A percentile compares a stretch with the other conserved stretches of the same genome.
Conservation (phyloP, 75 land plant species). For the Azolla pinnata region DNA sequence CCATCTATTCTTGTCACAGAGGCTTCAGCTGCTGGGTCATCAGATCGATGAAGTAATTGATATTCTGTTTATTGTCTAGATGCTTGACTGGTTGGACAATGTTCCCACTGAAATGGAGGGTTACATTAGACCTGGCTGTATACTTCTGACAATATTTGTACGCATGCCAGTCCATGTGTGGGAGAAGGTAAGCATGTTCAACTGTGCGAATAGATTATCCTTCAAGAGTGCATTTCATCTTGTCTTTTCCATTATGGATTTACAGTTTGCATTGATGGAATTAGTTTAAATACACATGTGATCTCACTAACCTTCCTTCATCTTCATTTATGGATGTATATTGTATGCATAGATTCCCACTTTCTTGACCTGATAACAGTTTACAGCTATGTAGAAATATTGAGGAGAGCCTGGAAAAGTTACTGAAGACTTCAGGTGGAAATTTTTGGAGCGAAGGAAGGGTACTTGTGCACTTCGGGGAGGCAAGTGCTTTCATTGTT, state of each 20-base stretch:
- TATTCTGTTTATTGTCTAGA: no score
- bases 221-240: neutral
- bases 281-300: no score
- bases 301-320: no score
- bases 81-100: conserved; percentile 72
- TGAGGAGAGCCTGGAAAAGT: conserved; percentile 34
- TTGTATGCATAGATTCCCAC: neutral
- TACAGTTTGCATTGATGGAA: no score
- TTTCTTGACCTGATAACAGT: conserved; percentile 5
- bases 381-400: conserved; percentile 52
- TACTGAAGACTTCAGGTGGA: conserved; percentile 32
- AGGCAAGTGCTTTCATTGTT: conserved; percentile 43
- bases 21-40: no score
- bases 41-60: no score
- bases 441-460: conserved; percentile 76
- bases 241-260: neutral
- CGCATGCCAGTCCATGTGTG: conserved; percentile 45
- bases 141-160: conserved; percentile 64
- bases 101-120: conserved; percentile 88
- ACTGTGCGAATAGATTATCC: neutral
- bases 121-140: conserved; percentile 90
- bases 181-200: conserved; percentile 46
- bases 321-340: no score
- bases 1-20: neutral
- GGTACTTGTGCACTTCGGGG: conserved; percentile 46